Evolutionary conservation across 441 rosid genomes (phyloP), one percentile per base, ranked within the genome.

Genomic region (Manihot esculenta): DNA sequence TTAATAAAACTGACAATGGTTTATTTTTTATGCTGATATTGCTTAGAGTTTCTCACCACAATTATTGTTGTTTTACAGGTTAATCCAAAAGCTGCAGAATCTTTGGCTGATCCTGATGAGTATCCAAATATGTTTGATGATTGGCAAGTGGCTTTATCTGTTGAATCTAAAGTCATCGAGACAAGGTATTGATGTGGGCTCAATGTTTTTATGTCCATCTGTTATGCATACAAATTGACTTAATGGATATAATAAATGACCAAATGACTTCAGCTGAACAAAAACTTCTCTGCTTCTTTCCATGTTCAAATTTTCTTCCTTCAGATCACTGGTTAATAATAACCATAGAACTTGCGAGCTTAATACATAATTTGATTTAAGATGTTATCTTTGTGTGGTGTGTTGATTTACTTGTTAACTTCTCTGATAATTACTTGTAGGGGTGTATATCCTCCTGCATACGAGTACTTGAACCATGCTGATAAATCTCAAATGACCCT

Each of bases 21-120:
- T 10, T 3, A 1, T 38, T 20, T 67, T 15, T 14, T 2, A 66
- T 53, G 30, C 59, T 35, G 15, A 35, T 15, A 48, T 67, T 60
- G 21, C 65, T 8, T 49, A 5, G 48, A 47, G 21, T 42, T 23
- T 70, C 41, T 23, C 33, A 45, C 27, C 54, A 24, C n/a, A 20
- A 76, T 48, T 67, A 50, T 51, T 77, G 48, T 76, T 74, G 58
- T 45, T 72, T 55, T 79, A 64, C 80, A 96, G 99, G 86, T 93
- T 74, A 96, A 93, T 78, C 90, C 97, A 61, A 96, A 91, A 84
- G 98, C 99, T 64, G 99, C 99, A 47, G 99, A 96, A 75, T 93
- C 98, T 69, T 81, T 96, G 84, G 98, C 99, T 17, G 97, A 96
- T 86, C 98, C 99, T 62, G 89, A 83, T 77, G 99, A 96, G 83